Base-by-base conservation (phyloP, 1,139 yeast genomes). In the Hyphopichia buzzinii region DNA sequence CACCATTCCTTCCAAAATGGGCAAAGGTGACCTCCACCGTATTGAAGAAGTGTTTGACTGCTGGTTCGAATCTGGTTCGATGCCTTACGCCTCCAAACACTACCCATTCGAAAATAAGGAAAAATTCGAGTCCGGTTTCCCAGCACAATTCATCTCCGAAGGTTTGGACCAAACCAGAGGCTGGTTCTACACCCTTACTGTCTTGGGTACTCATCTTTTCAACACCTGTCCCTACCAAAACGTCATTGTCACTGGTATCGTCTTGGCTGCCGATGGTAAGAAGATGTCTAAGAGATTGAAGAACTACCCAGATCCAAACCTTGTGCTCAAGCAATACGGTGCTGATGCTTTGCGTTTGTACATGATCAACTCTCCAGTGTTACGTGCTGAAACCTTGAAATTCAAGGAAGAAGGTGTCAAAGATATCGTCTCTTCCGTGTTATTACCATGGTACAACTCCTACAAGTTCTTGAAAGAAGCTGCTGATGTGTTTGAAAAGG, bases 111-210 rank as follows among this genome's bases (percentile, higher is more conserved):
- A 90, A 67, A 78, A 79, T 57, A 67, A 79, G 56, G 88, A 84
- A 14, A 63, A 64, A 39, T 90, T 92, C 67, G 96, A 72, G 37
- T 61, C 76, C 40, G 77, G 86, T 35, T 92, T 85, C 81, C 98
- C 98, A 37, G 99, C 96, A 28, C 92, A 94, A 64, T 92, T 92
- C 65, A 94, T 92, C 53, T 84, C 97, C 42, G 99, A 92, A 73
- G 99, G 99, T 68, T 79, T 92, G 52, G 99, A 92, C 70, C 99
- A 92, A 73, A 92, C 99, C 37, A 87, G 99, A 79, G 99, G 99
- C 59, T 92, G 99, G 99, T 94, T 94, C 70, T 94, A 94, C 67
- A 92, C 98, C 35, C 75, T 94, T 60, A 84, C 96, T 30, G 97
- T 94, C 19, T 75, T 94, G 54, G 98, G 98, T 61, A 88, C 96